phyloP scores from a whole-genome alignment of 2,329 filamentous ascomycete species.

The Cercospora brassicicola region DNA sequence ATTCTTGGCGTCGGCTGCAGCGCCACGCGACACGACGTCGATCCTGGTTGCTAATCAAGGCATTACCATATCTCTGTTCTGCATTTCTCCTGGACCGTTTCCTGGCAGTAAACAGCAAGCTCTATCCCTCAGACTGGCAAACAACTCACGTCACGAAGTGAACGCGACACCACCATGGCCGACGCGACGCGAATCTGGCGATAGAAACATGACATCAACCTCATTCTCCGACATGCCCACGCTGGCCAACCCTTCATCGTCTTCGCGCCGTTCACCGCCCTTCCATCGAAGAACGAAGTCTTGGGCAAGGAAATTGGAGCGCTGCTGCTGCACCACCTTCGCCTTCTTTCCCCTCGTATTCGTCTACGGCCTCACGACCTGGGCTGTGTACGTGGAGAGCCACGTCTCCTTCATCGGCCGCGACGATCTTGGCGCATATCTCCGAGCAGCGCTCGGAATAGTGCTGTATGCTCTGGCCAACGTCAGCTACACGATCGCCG shows the following conservation, averaged over 20 bases:
- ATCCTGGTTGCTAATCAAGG: not conserved
- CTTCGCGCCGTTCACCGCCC: slow-evolving; percentile 32
- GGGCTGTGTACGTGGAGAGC: slow-evolving; percentile 86
- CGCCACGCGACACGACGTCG: not conserved
- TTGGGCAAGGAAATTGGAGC: slow-evolving; percentile 72
- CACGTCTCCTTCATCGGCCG: slow-evolving; percentile 50
- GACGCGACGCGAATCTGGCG: not conserved
- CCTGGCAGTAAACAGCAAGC: not conserved
- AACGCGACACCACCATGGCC: not conserved
- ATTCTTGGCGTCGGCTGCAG: not conserved
- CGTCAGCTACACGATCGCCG: slow-evolving; percentile 86
- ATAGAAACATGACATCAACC: slow-evolving; percentile 21
- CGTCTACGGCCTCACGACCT: slow-evolving; percentile 65
- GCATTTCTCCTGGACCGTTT: not conserved
- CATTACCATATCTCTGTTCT: not conserved
- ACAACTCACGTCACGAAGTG: not conserved
- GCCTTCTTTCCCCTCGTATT: slow-evolving; percentile 31
- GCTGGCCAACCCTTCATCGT: slow-evolving; percentile 22
- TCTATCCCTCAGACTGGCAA: not conserved
- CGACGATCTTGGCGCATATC: slow-evolving; percentile 22
- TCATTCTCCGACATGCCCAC: slow-evolving; percentile 34
- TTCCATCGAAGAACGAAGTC: slow-evolving; percentile 39
- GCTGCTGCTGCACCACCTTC: slow-evolving; percentile 70
- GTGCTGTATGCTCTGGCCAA: slow-evolving; percentile 76
- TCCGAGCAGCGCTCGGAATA: slow-evolving; percentile 61